Evolutionary conservation across 23 red algal genomes (phyloP).

Genomic region (Chondrus crispus): DNA sequence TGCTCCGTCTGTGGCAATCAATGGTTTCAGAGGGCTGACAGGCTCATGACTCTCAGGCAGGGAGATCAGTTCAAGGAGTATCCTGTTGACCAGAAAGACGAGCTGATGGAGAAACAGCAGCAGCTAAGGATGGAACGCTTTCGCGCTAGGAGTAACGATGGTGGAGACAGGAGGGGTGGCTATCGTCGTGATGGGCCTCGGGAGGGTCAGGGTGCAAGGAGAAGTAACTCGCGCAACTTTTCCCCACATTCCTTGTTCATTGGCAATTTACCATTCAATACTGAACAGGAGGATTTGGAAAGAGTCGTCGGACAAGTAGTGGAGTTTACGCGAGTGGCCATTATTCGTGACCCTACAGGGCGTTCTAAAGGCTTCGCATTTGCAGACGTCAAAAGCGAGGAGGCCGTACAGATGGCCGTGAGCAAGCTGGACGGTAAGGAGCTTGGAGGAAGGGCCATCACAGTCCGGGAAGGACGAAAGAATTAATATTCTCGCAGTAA

Average conservation of each 20-base stretch:
- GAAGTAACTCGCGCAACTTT: background rate
- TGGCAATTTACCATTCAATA: slow-evolving; percentile 41
- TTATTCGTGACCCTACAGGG: slow-evolving; percentile 16
- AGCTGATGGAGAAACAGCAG: background rate
- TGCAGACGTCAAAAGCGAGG: slow-evolving; percentile 6
- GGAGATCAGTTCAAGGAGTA: slow-evolving; percentile 22
- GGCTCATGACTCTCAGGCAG: background rate
- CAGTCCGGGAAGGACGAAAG: slow-evolving; percentile 24
- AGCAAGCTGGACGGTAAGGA: background rate
- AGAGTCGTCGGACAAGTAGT: slow-evolving; percentile 3
- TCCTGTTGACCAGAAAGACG: slow-evolving; percentile 47
- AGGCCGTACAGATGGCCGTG: slow-evolving; percentile 30
- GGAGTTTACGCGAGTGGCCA: background rate
- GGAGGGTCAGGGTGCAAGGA: background rate
- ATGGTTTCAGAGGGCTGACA: slow-evolving; percentile 62
- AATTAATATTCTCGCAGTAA: slow-evolving; percentile 1
- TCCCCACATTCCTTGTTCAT: slow-evolving; percentile 35
- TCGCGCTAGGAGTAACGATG: background rate
- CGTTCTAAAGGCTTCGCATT: slow-evolving; percentile 54
- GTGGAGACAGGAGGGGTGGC: background rate
- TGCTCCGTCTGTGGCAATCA: slow-evolving; percentile 50
- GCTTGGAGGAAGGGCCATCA: slow-evolving; percentile 4
- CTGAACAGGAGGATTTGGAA: slow-evolving; percentile 9
- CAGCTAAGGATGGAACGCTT: background rate
- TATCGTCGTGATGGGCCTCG: background rate